Evolutionary conservation across 2,329 filamentous ascomycete species (phyloP), one percentile per base, ranked within the genome.

Genomic region (Curvularia sp.): DNA sequence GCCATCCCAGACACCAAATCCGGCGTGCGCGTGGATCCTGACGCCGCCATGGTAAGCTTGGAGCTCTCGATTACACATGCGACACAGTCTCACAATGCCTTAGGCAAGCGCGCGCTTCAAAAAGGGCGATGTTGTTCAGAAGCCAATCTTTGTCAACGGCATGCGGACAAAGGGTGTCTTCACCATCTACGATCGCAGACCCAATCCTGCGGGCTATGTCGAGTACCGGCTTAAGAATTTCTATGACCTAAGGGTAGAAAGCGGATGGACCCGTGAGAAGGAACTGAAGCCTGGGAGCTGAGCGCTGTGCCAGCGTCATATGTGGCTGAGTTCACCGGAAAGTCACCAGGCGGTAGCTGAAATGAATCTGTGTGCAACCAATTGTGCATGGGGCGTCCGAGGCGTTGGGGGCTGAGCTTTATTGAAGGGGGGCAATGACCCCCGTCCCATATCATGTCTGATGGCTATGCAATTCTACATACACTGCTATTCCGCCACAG

Each of bases 231-330:
- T 76, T 18, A 36, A 51, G 5, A 65, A 69, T 19, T 19, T 23
- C 10, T 21, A 59, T 64, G 18, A 9, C 57, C 46, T 39, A 45
- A 46, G 30, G 18, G 43, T 55, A 58, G 61, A 64, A 30, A 67
- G 72, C 32, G 61, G 56, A n/a, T 74, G 66, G 65, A 53, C 71
- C 23, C 70, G 73, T 10, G 74, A 76, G 49, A 74, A 57, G 34
- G 58, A 72, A 6, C 50, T 76, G 28, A 64, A 59, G 34, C 27
- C 61, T 19, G 60, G 61, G 12, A 45, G 59, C 64, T 68, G 60
- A 68, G 50, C 21, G 42, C 46, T 53, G 50, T 34, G 10, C 50
- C 53, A 38, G n/a, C 32, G 34, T 39, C 51, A 27, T 23, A 15
- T 58, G 71, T 66, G 71, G 70, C 70, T 66, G 65, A 68, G 70